Conservation (phyloP, 2,329 filamentous ascomycete species). For the Cryphonectria carpinicola region DNA sequence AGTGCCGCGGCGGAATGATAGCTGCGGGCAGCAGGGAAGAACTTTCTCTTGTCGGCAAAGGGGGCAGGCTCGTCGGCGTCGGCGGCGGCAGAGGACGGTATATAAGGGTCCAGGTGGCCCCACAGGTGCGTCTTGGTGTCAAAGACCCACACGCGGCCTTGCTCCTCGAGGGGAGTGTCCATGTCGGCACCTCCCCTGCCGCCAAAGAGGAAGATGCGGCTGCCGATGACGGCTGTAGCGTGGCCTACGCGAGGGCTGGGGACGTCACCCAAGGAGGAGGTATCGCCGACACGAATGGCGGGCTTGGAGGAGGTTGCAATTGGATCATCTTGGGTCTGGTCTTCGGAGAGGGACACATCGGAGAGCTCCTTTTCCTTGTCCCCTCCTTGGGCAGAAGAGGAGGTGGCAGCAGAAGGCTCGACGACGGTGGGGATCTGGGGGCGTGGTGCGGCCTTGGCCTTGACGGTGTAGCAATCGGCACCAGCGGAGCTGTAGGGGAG, state of each 20-base stretch:
- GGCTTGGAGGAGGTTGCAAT: constrained; percentile 36
- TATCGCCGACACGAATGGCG: constrained; percentile 18
- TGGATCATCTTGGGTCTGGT: neutral
- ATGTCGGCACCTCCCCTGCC: constrained; percentile 73
- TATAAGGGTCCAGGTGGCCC: constrained; percentile 63
- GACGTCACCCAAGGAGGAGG: constrained; percentile 45
- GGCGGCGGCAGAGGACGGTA: constrained; percentile 42
- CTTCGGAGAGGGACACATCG: constrained; percentile 30
- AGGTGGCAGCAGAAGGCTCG: constrained; percentile 30
- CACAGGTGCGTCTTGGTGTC: constrained; percentile 67
- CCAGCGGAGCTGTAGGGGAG: constrained; percentile 61
- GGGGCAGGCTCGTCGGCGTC: constrained; percentile 32
- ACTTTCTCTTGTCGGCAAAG: constrained; percentile 34
- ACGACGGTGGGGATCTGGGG: constrained; percentile 30
- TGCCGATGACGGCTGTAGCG: constrained; percentile 68
- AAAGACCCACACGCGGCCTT: constrained; percentile 76
- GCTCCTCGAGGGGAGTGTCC: constrained; percentile 69
- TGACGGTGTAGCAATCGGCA: constrained; percentile 63
- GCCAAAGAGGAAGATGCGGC: constrained; percentile 79
- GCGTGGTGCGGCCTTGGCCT: constrained; percentile 47
- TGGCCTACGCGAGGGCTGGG: constrained; percentile 74
- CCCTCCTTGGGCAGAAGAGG: constrained; percentile 20
- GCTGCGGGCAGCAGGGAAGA: constrained; percentile 67
- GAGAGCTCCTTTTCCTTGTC: constrained; percentile 39
- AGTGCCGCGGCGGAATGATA: constrained; percentile 68